A percentile compares a stretch with the other conserved stretches of the same genome.
Evolutionary conservation across 805 yeast species (phyloP).

Genomic region (Jamesozyma gamospora): DNA sequence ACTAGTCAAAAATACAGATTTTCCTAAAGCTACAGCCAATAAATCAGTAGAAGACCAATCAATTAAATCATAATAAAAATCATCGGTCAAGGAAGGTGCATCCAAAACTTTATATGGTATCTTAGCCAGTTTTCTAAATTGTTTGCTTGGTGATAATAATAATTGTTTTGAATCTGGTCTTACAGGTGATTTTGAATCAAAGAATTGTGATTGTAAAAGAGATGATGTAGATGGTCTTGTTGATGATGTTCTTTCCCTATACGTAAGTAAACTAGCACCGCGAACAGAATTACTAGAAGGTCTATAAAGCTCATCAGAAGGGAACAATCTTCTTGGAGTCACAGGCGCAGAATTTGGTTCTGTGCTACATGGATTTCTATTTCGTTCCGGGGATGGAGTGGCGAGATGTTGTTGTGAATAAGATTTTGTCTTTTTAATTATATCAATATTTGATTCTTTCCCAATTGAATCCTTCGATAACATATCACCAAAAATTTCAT

Average conservation of each 20-base stretch:
- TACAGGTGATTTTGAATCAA: slow-evolving; percentile 69
- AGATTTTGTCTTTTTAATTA: slow-evolving; percentile 20
- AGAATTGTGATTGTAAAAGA: slow-evolving; percentile 55
- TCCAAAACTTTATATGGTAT: slow-evolving; percentile 89
- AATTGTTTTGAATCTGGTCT: slow-evolving; percentile 78
- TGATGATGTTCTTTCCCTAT: slow-evolving; percentile 55
- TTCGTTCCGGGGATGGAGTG: slow-evolving; percentile 7
- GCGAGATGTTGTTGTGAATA: slow-evolving; percentile 4
- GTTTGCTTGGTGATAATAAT: slow-evolving; percentile 72
- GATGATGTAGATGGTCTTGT: slow-evolving; percentile 50
- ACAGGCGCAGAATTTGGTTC: slow-evolving; percentile 19
- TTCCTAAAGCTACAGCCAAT: slow-evolving; percentile 82
- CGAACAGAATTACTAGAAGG: slow-evolving; percentile 23
- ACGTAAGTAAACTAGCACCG: slow-evolving; percentile 58
- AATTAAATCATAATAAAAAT: slow-evolving; percentile 80
- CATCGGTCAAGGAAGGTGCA: slow-evolving; percentile 93
- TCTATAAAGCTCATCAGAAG: slow-evolving; percentile 13
- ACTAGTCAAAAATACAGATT: slow-evolving; percentile 84
- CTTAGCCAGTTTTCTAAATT: slow-evolving; percentile 65
- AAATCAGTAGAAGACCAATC: slow-evolving; percentile 93
- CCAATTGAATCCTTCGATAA: slow-evolving; percentile 39
- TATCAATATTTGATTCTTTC: slow-evolving; percentile 27
- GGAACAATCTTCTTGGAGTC: slow-evolving; percentile 28
- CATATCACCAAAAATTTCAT: slow-evolving; percentile 86
- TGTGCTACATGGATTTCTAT: not conserved